Base-by-base conservation (phyloP, 1,139 yeast genomes). In the Sugiyamaella neomexicana region DNA sequence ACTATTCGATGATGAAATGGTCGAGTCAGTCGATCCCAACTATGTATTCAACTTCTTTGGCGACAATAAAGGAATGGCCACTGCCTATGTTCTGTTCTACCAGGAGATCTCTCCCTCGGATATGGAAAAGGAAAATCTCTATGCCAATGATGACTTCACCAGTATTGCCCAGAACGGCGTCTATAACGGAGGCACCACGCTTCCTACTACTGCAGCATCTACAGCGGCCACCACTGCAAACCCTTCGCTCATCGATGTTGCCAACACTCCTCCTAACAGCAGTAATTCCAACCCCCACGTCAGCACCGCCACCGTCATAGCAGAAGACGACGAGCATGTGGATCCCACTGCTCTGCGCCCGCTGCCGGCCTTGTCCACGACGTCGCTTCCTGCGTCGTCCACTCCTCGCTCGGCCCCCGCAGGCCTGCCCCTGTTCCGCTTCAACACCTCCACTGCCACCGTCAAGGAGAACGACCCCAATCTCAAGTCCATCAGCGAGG, bases 1-100 rank as follows among this genome's bases (percentile, higher is more conserved):
- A 32, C 72, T 93, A 57, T 93, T 89, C 71, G 99, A 93, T 68
- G 99, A 93, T 69, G 99, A 93, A 70, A 85, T 95, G 16, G 97
- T 91, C 5, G 98, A 91, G 65, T 75, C 87, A 29, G 93, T 93
- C 6, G 90, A 86, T 61, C 96, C 90, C 59, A 77, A 80, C 46
- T 89, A 86, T 62, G 97, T 93, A 2, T 79, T 85, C 72, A 81
- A 88, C 64, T 93, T 91, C 68, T 86, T 89, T 64, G 99, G 99
- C 20, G 91, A 89, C 67, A 84, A 88, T 2, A 86, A 89, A 5
- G 95, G 96, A 2, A 78, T 89, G 65, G 95, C 97, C 0, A 86
- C 96, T 47, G 98, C 98, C 0, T 93, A 93, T 68, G 85, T 93
- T 13, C 73, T 93, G 55, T 89, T 91, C 64, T 93, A 91, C 70